Evolutionary conservation across 2,329 filamentous ascomycete species (phyloP), one percentile per base, ranked within the genome.

Genomic region (Fonsecaea pugnacius): DNA sequence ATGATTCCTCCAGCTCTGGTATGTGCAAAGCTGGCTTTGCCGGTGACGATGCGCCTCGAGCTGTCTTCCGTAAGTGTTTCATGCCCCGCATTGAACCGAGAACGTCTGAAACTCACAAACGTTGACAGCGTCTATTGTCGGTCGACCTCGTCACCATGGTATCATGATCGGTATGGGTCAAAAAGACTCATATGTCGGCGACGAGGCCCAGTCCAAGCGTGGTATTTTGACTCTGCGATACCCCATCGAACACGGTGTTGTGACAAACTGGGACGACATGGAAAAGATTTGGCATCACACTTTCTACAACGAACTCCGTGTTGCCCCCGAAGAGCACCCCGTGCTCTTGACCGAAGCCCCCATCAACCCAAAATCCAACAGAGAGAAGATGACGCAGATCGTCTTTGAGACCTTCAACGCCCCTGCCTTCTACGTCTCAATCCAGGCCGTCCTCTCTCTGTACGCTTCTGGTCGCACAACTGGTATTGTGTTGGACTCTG

Each of bases 11-110:
- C 82, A 98, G 94, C 90, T 98, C 95, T 84, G 95, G 95, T 89
- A 98, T 99, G 95, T 99, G 95, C 87, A 99, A 99, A 88, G 95
- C 95, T 90, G 95, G 95, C 93, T 99, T 99, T 85, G 95, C 95
- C 87, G 95, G 95, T 92, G 95, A 99, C 80, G 95, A 99, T 91
- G 95, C 95, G 85, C 95, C 95, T 82, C 90, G 95, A 89, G 95
- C 95, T 85, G 95, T 99, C 81, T 99, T 99, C 89, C 95, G 94
- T 98, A 91, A 96, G 94, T 93, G 69, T 46, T 55, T 54, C 60
- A 59, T 52, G 58, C 56, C 60, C 62, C 64, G 58, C 64, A 61
- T 18, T 62, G 52, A 40, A 58, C 36, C 16, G 24, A 33, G 38
- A n/a, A 27, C 30, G 32, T 24, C 18, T 65, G 14, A 9, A 53